Evolutionary conservation across 225 moss, liverwort and hornwort genomes (phyloP).

Genomic region (Bryoerythrophyllum caledonicum): DNA sequence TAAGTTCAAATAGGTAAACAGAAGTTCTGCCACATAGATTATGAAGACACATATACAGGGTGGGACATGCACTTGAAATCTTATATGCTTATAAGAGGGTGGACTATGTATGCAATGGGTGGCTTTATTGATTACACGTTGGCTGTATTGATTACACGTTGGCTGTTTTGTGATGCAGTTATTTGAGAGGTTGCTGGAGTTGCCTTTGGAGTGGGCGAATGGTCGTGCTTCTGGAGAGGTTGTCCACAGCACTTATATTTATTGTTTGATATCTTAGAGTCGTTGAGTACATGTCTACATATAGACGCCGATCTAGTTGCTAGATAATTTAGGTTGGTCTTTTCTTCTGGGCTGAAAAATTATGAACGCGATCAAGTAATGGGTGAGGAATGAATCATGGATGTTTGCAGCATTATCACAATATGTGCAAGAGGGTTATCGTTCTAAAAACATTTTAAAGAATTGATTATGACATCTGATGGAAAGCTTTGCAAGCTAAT

Average conservation of each 20-base stretch:
- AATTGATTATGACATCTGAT: conserved; percentile 18
- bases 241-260: conserved; percentile 18
- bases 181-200: conserved; percentile 91
- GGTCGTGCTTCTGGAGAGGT: conserved; percentile 98
- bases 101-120: background rate
- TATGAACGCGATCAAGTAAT: background rate
- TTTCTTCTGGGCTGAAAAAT: conserved; percentile 6
- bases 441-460: conserved; percentile 3
- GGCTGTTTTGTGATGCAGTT: conserved; percentile 56
- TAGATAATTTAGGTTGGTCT: background rate
- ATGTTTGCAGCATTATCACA: conserved; percentile 11
- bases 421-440: conserved; percentile 14
- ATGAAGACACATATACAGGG: background rate
- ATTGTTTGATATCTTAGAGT: conserved; percentile 21
- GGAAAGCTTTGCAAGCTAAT: conserved; percentile 6
- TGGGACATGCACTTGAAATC: conserved; percentile 6
- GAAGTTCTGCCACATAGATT: background rate
- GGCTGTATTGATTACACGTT: conserved; percentile 22
- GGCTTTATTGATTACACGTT: conserved; percentile 24
- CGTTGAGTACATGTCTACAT: background rate
- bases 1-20: background rate
- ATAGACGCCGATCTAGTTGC: background rate
- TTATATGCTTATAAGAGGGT: conserved; percentile 19
- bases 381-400: background rate
- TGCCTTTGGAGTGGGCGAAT: conserved; percentile 92